Conservation (phyloP, 805 yeast genomes). For the Ogataea dorogensis region DNA sequence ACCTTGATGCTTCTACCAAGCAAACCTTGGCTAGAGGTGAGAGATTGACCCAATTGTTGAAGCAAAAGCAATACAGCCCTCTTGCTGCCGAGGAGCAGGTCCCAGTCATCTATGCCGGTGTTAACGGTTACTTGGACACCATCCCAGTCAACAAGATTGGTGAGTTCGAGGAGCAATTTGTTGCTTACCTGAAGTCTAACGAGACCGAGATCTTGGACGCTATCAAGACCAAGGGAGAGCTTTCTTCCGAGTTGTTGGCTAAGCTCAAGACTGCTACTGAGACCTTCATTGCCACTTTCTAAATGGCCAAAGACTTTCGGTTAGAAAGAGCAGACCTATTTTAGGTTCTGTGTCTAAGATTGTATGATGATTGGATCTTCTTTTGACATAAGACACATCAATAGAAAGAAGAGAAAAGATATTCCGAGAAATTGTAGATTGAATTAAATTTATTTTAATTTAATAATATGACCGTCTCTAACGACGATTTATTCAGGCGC, state of each 20-base stretch:
- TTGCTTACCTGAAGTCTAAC: constrained; percentile 87
- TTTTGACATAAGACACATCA: constrained; percentile 21
- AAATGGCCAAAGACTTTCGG: constrained; percentile 29
- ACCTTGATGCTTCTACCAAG: constrained; percentile 99
- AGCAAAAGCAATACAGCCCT: constrained; percentile 97
- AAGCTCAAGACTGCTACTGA: constrained; percentile 89
- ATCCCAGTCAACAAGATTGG: constrained; percentile 82
- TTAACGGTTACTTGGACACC: constrained; percentile 95
- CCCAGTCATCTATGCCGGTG: constrained; percentile 99
- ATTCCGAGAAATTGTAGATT: constrained; percentile 16
- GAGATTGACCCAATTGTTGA: constrained; percentile 97
- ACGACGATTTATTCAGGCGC: constrained; percentile 84
- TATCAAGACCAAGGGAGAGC: constrained; percentile 86
- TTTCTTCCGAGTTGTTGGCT: constrained; percentile 81
- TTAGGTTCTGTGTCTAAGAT: constrained; percentile 15
- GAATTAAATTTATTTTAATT: background rate
- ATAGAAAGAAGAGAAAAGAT: constrained; percentile 21
- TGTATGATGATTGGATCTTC: constrained; percentile 24
- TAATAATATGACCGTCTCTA: constrained; percentile 42
- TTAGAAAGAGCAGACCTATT: constrained; percentile 19
- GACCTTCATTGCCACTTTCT: constrained; percentile 89
- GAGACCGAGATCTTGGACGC: constrained; percentile 80
- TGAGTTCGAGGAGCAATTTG: constrained; percentile 90
- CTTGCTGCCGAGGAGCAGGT: constrained; percentile 99
- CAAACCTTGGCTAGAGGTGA: constrained; percentile 99